A percentile compares a stretch with the other conserved stretches of the same genome.
phyloP scores from a whole-genome alignment of 192 early-diverging fungal genomes.

The Jimgerdemannia flammicorona region DNA sequence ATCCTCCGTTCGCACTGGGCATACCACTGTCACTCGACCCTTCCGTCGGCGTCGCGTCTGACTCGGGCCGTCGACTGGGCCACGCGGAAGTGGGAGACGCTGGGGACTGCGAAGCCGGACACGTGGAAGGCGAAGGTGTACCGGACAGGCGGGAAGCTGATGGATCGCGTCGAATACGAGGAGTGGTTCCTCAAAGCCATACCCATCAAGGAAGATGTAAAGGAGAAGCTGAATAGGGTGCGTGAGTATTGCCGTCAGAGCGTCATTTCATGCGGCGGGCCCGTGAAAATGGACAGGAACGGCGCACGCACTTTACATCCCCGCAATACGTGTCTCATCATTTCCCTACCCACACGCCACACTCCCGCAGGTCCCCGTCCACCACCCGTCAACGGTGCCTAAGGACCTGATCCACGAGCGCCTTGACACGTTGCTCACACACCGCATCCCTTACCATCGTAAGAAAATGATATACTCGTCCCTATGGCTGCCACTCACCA shows the following conservation, averaged over 20 bases:
- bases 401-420: slow-evolving; percentile 36
- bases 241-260: slow-evolving; percentile 20
- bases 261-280: neutral
- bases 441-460: slow-evolving; percentile 60
- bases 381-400: slow-evolving; percentile 46
- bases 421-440: slow-evolving; percentile 41
- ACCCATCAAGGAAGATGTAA: slow-evolving; percentile 47
- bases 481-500: slow-evolving; percentile 62
- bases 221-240: slow-evolving; percentile 13
- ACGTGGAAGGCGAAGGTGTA: slow-evolving; percentile 60
- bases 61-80: slow-evolving; percentile 43
- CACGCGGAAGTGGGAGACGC: slow-evolving; percentile 48
- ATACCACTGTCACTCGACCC: slow-evolving; percentile 51
- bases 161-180: slow-evolving; percentile 68
- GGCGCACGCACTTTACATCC: neutral
- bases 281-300: slow-evolving; percentile 7
- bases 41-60: slow-evolving; percentile 36
- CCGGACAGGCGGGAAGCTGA: slow-evolving; percentile 51
- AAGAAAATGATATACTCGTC: slow-evolving; percentile 68
- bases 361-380: slow-evolving; percentile 32
- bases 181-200: slow-evolving; percentile 76
- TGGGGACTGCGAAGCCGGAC: slow-evolving; percentile 29
- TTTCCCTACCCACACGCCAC: neutral
- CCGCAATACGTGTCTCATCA: too few relatives aligned
- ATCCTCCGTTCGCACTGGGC: slow-evolving; percentile 40